These are phyloP conservation scores for Sodiomyces alkalinus DNA, from an alignment of 2,329 filamentous ascomycete genomes.

Conservation along the genomic window DNA sequence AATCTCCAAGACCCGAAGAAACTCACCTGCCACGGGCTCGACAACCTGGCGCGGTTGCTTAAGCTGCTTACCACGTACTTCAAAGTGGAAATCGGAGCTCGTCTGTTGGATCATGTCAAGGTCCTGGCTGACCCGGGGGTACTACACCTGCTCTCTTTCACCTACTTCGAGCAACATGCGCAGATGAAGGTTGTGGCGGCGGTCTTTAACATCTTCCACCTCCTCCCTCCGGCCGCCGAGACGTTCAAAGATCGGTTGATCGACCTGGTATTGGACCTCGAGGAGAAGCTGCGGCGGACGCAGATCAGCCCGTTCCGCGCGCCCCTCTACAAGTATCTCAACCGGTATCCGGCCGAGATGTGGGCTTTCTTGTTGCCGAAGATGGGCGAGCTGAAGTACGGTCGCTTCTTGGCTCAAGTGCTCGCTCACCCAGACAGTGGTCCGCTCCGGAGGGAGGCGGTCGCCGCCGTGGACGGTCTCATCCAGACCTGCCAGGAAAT, in stretches of 20 bases:
- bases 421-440: conserved; percentile 61
- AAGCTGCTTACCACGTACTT: conserved; percentile 96
- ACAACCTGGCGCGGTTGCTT: conserved; percentile 77
- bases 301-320: conserved; percentile 82
- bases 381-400: conserved; percentile 73
- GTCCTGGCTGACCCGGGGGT: conserved; percentile 67
- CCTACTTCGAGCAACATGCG: conserved; percentile 79
- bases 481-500: conserved; percentile 51
- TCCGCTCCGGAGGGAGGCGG: conserved; percentile 58
- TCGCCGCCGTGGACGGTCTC: conserved; percentile 57
- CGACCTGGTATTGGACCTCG: conserved; percentile 77
- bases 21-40: conserved; percentile 73
- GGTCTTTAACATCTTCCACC: conserved; percentile 91
- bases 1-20: conserved; percentile 91
- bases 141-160: conserved; percentile 85
- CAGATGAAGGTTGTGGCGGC: conserved; percentile 92
- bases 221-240: conserved; percentile 81
- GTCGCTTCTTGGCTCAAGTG: conserved; percentile 81
- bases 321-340: conserved; percentile 84
- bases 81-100: conserved; percentile 91
- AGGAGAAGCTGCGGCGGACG: conserved; percentile 71
- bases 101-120: conserved; percentile 88
- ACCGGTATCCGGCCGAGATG: conserved; percentile 79
- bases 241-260: conserved; percentile 84
- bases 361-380: conserved; percentile 68